Base-by-base conservation (phyloP, 805 yeast species). In the Barnettozyma siamensis region DNA sequence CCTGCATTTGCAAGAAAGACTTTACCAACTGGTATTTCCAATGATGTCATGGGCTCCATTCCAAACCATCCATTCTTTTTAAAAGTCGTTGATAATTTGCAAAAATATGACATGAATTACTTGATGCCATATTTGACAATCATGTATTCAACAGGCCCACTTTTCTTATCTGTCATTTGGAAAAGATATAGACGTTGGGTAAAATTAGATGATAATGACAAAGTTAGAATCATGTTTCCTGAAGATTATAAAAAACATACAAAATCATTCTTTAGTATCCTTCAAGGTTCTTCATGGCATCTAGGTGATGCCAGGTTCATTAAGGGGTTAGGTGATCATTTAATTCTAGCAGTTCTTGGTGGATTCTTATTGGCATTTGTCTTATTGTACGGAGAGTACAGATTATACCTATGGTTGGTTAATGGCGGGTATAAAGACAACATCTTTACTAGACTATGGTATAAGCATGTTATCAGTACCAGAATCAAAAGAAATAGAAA, bases 231-330 rank as follows among this genome's bases (percentile, higher is more conserved):
- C 35, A 64, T 88, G 52, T 73, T 78, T 66, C 91, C 94, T 5
- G 67, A 66, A 31, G 88, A 83, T 58, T 85, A 86, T 62, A 84
- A 83, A 57, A 66, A 74, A 44, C 73, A 71, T 46, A 56, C 70
- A 1, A 65, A 71, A 49, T 73, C 88, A 0, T 84, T 85, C 58
- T 88, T 89, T 62, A 70, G 78, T 31, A 81, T 86, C 41, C 69
- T 87, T 0, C 75, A 76, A 41, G 97, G 97, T 35, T 85, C 95
- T 0, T 84, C 95, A 20, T 89, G 97, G 97, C 97, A 89, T 63
- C 65, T 77, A 55, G 87, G 80, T 49, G 97, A 89, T 61, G 96
- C 96, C 10, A 72, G 78, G 40, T 76, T 86, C 57, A 77, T 88
- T 62, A 79, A 84, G 55, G 65, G 75, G 8, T 64, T 88, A 63